Evolutionary conservation across 768 basidiomycete species (phyloP).

Genomic region (Porpolomopsis calyptriformis): DNA sequence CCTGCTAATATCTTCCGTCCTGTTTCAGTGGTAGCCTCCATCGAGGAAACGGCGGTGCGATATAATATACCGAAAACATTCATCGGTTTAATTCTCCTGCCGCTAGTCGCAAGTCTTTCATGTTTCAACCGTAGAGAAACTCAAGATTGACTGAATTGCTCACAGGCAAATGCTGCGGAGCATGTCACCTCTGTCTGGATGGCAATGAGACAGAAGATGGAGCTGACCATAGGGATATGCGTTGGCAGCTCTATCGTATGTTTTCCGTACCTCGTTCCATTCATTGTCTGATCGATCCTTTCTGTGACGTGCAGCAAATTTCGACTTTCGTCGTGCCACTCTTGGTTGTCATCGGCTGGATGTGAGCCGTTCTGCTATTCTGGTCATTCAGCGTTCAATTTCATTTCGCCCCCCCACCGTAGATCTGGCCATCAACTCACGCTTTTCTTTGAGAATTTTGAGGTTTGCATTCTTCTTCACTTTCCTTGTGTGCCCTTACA

Average conservation of each 20-base stretch:
- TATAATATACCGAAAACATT: slow-evolving; percentile 77
- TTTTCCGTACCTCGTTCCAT: slow-evolving; percentile 9
- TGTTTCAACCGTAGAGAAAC: background rate
- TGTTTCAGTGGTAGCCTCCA: slow-evolving; percentile 69
- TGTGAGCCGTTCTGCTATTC: slow-evolving; percentile 31
- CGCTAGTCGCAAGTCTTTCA: slow-evolving; percentile 53
- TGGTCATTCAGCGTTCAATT: background rate
- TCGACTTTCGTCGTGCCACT: slow-evolving; percentile 79
- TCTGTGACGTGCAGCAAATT: slow-evolving; percentile 51
- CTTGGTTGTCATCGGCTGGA: slow-evolving; percentile 84
- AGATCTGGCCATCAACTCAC: slow-evolving; percentile 64
- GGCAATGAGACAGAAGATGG: slow-evolving; percentile 64
- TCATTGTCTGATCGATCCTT: background rate
- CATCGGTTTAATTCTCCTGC: slow-evolving; percentile 79
- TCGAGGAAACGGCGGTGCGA: slow-evolving; percentile 79
- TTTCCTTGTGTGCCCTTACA: background rate
- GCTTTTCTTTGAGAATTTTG: slow-evolving; percentile 78
- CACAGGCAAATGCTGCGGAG: slow-evolving; percentile 72
- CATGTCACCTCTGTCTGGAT: slow-evolving; percentile 83
- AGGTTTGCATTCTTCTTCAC: slow-evolving; percentile 33
- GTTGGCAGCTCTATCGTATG: slow-evolving; percentile 74
- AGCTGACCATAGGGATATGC: slow-evolving; percentile 65
- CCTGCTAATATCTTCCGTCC: slow-evolving; percentile 21
- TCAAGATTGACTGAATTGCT: slow-evolving; percentile 1
- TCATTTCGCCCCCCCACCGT: no score